These are phyloP conservation scores for Strigomonas galati DNA, from an alignment of 208 protist species.

Conservation along the genomic window DNA sequence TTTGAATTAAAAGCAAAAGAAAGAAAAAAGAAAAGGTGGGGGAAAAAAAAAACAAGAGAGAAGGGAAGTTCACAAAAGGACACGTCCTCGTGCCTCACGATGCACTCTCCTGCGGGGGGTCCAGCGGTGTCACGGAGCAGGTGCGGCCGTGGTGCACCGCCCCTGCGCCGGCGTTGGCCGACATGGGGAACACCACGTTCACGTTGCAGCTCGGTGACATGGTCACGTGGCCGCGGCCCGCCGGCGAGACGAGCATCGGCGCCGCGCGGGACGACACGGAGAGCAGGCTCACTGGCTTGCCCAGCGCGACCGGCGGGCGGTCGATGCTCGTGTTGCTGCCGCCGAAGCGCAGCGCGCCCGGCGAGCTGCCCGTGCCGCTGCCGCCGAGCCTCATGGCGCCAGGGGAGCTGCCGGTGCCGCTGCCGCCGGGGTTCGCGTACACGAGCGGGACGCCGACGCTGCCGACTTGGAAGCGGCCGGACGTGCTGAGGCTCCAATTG, in stretches of 20 bases:
- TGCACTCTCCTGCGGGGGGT: not conserved
- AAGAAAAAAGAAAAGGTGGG: conserved; percentile 8
- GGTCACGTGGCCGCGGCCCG: not conserved
- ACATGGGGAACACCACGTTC: not conserved
- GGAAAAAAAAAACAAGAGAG: conserved; percentile 10
- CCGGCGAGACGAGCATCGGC: not conserved
- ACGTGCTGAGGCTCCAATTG: not conserved
- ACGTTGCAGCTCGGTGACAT: not conserved
- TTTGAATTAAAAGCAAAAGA: not conserved
- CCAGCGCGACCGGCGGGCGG: not conserved
- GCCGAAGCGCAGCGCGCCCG: too few species aligned
- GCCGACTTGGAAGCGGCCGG: not conserved
- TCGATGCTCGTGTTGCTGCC: too few species aligned
- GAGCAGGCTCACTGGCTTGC: not conserved
- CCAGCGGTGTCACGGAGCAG: too few species aligned
- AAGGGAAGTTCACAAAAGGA: conserved; percentile 7
- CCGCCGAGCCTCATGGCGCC: not conserved
- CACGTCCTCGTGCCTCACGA: not conserved
- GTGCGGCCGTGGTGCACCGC: too few species aligned
- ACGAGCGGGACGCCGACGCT: conserved; percentile 4
- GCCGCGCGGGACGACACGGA: not conserved
- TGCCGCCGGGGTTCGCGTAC: not conserved
- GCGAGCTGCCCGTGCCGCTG: conserved; percentile 7
- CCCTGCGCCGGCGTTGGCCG: too few species aligned
- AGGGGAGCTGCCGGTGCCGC: not conserved